These are phyloP conservation scores for Agaricus bisporus DNA, from an alignment of 768 basidiomycete genomes.

Conservation along the genomic window DNA sequence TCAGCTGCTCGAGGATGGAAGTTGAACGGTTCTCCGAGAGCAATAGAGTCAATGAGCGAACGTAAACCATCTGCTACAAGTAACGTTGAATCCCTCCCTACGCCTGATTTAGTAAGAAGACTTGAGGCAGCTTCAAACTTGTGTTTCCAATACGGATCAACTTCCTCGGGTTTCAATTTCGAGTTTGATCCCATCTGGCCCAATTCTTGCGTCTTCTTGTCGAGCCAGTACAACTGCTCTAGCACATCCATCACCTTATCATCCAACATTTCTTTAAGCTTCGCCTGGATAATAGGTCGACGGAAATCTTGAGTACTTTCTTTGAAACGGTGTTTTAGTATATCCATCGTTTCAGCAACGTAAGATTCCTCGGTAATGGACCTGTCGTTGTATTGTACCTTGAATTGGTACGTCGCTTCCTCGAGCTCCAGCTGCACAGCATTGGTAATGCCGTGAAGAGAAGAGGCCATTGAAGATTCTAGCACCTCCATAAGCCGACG, in stretches of 20 bases:
- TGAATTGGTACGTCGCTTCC: conserved; percentile 97
- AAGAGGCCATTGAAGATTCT: conserved; percentile 96
- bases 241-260: conserved; percentile 97
- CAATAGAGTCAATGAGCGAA: conserved; percentile 84
- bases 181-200: conserved; percentile 62
- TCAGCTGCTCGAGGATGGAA: conserved; percentile 87
- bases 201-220: conserved; percentile 79
- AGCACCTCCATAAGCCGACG: conserved; percentile 93
- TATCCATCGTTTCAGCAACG: conserved; percentile 94
- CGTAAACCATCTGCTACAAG: conserved; percentile 93
- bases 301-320: conserved; percentile 80
- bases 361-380: conserved; percentile 94
- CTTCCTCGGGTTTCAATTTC: conserved; percentile 62
- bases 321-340: conserved; percentile 85
- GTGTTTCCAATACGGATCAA: conserved; percentile 92
- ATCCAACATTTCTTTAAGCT: conserved; percentile 89
- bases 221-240: conserved; percentile 95
- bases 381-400: conserved; percentile 96
- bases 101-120: conserved; percentile 90
- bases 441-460: conserved; percentile 93
- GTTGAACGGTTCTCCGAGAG: conserved; percentile 83
- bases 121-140: conserved; percentile 94
- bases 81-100: conserved; percentile 90
- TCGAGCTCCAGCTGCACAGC: conserved; percentile 96
- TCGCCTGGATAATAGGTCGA: conserved; percentile 81